phyloP scores from a whole-genome alignment of 2,329 filamentous ascomycete species.

The Zymoseptoria tritici region DNA sequence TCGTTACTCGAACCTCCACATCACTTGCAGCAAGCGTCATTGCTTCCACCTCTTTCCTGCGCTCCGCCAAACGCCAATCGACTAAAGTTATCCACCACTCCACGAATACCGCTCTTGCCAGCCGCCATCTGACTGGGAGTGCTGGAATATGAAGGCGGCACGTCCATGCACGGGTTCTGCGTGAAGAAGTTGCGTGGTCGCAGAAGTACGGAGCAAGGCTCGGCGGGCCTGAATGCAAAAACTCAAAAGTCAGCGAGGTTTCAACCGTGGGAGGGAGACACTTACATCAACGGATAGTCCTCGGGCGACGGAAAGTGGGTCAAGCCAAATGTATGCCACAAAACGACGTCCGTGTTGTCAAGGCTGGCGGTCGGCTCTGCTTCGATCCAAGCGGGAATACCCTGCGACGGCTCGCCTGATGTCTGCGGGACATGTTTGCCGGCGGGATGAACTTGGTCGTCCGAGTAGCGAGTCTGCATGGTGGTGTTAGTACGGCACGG shows the following conservation, averaged over 20 bases:
- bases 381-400: constrained; percentile 68
- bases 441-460: constrained; percentile 76
- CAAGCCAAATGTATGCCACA: constrained; percentile 91
- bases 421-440: constrained; percentile 85
- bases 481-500: background rate
- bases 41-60: constrained; percentile 29
- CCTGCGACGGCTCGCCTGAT: constrained; percentile 66
- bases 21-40: constrained; percentile 15
- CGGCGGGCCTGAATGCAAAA: constrained; percentile 18
- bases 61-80: constrained; percentile 40
- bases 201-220: constrained; percentile 66
- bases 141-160: constrained; percentile 66
- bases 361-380: constrained; percentile 60
- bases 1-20: too few species aligned
- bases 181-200: constrained; percentile 77
- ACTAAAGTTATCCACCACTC: constrained; percentile 46
- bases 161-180: constrained; percentile 71
- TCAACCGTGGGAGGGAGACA: background rate
- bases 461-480: constrained; percentile 50
- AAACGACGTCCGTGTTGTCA: constrained; percentile 75
- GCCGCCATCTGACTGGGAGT: constrained; percentile 60
- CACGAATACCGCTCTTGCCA: constrained; percentile 29
- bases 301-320: constrained; percentile 85
- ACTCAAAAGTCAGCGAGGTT: background rate
- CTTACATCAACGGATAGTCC: constrained; percentile 77